Percentiles rank a stretch among this genome's conserved stretches.
These are phyloP conservation scores for Arbutus unedo DNA, from an alignment of 148 eudicot genomes.

Conservation along the genomic window DNA sequence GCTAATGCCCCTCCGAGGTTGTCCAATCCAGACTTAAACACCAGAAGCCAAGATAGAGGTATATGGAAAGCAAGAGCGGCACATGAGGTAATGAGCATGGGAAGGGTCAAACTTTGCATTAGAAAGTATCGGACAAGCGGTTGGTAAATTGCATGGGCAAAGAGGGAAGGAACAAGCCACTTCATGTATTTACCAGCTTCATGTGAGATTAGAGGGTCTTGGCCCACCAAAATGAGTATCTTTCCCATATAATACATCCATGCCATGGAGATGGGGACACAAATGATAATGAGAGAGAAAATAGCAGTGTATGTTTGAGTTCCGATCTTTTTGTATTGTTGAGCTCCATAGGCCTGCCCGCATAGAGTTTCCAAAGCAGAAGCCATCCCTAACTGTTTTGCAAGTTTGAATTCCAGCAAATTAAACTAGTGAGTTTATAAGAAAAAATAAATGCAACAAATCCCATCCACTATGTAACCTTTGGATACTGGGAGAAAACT, in stretches of 20 bases:
- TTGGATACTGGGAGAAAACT: neutral
- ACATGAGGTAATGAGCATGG: conserved; percentile 59
- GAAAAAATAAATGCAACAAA: too few relatives aligned
- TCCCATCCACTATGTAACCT: too few relatives aligned
- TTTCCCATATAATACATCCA: conserved; percentile 61
- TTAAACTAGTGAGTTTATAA: too few relatives aligned
- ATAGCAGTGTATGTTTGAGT: conserved; percentile 76
- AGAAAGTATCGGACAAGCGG: conserved; percentile 70
- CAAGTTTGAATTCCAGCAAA: neutral
- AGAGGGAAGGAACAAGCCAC: conserved; percentile 63
- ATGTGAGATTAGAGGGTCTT: conserved; percentile 64
- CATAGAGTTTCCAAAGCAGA: conserved; percentile 76
- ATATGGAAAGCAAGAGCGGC: conserved; percentile 48
- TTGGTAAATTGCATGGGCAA: conserved; percentile 59
- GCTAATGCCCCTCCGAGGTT: conserved; percentile 72
- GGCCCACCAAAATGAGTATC: conserved; percentile 57
- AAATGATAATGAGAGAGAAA: conserved; percentile 50
- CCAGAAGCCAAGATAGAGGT: conserved; percentile 69
- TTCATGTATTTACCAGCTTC: conserved; percentile 63
- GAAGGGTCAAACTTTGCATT: conserved; percentile 65
- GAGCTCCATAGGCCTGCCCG: conserved; percentile 87
- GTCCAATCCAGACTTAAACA: conserved; percentile 55
- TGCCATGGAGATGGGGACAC: conserved; percentile 57
- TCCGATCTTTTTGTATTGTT: conserved; percentile 70
- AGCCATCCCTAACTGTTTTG: conserved; percentile 66